Base-by-base conservation (phyloP, 257 asterid genomes). In the Fraxinus cuspidata region DNA sequence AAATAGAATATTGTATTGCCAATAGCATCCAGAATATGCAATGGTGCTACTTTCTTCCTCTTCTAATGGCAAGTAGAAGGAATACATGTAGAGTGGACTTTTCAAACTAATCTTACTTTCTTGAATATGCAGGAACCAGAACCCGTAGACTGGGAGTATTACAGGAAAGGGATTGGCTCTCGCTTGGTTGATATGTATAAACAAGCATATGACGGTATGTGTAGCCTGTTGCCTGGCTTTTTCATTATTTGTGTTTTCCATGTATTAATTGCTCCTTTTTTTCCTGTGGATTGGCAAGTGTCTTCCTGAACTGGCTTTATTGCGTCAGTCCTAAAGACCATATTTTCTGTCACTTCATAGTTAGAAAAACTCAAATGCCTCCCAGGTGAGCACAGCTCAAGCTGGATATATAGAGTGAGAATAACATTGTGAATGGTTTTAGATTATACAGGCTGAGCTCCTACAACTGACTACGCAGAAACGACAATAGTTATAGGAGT, bases 81-180 rank as follows among this genome's bases (percentile, higher is more conserved):
- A 49, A 13, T 16, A 49, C n/a, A 49, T 49, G 58, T 49, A 49
- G 7, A 49, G 58, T 13, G 58, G 58, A 49, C 58, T 16, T 18
- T 49, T 49, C 21, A 18, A 16, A 16, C 58, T 3, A 49, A 49
- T 49, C 21, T 49, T 49, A 2, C 58, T 49, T 49, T 49, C 58
- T 49, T 49, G 58, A 3, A 18, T 49, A 49, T 2, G 31, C 31
- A 29, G 31, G 2, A 29, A 29, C 31, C 31, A 29, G 31, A 29
- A 29, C 31, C 31, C 71, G 63, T 87, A 64, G 81, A 87, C 83
- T 87, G 90, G 90, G 88, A 83, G 19, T 81, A 76, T 35, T 87
- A 87, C 81, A 84, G 88, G 63, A 87, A 87, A 80, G 86, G 88
- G 73, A 82, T 87, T 73, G 90, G 88, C 49, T 56, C 88, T 64